Evolutionary conservation across 208 protist species (phyloP).

Genomic region (Willaertia magna): DNA sequence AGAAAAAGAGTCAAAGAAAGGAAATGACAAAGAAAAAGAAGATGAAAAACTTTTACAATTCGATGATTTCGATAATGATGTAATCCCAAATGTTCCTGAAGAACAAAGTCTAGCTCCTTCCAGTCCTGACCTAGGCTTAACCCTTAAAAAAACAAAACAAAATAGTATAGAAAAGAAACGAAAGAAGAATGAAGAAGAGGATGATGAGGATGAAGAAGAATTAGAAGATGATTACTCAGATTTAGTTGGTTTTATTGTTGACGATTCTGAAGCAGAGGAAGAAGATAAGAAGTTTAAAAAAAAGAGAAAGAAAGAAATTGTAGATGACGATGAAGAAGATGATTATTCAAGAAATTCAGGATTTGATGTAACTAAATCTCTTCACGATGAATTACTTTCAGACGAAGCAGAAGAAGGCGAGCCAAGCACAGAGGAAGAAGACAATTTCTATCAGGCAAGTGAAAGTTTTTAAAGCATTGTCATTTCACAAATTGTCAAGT

Average conservation of each 20-base stretch:
- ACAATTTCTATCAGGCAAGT: no score
- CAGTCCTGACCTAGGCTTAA: background rate
- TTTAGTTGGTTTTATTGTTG: constrained; percentile 10
- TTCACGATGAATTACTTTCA: background rate
- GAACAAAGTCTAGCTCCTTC: background rate
- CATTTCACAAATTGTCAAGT: no score
- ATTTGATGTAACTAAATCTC: constrained; percentile 17
- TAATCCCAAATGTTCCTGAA: no score
- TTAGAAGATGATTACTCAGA: background rate
- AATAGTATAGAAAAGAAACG: background rate
- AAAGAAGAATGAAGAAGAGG: background rate
- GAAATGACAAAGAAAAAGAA: background rate
- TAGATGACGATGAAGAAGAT: background rate
- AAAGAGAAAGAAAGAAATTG: background rate
- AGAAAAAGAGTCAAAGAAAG: no score
- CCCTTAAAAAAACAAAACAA: background rate
- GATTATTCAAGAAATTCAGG: constrained; percentile 23
- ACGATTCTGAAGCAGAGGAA: constrained; percentile 17
- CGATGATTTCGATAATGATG: background rate
- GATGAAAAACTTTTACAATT: background rate
- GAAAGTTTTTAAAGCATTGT: no score
- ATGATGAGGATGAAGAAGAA: background rate
- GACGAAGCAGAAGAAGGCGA: background rate
- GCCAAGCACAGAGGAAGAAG: background rate
- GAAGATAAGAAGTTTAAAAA: background rate